phyloP scores from a whole-genome alignment of 768 basidiomycete genomes.

The Amanita brunnescens region DNA sequence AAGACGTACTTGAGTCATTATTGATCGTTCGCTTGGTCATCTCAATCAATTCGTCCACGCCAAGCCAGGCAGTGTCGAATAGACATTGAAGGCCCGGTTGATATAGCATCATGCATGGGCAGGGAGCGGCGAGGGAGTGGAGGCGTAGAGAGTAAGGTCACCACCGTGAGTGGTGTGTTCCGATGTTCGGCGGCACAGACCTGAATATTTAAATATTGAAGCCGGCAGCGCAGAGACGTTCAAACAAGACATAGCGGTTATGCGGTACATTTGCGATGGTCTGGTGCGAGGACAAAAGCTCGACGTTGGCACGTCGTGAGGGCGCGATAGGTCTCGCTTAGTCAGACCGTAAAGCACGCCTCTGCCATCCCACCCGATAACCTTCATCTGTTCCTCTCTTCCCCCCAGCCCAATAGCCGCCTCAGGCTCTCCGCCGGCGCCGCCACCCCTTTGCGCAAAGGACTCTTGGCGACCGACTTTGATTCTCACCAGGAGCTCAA shows the following conservation, averaged over 20 bases:
- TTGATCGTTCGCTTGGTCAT: too few relatives aligned
- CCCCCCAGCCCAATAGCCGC: slow-evolving; percentile 67
- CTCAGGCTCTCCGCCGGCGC: slow-evolving; percentile 27
- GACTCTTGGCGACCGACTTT: slow-evolving; percentile 83
- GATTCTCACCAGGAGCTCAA: slow-evolving; percentile 91
- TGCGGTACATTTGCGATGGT: slow-evolving; percentile 18
- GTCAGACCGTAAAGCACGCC: slow-evolving; percentile 18
- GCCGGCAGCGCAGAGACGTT: slow-evolving; percentile 37
- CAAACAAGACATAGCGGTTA: slow-evolving; percentile 33
- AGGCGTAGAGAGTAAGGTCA: too few relatives aligned
- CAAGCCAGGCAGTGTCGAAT: too few relatives aligned
- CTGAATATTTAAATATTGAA: slow-evolving; percentile 46
- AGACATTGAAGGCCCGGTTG: too few relatives aligned
- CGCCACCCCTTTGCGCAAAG: slow-evolving; percentile 50
- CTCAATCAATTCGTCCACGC: too few relatives aligned
- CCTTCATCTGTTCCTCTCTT: slow-evolving; percentile 51
- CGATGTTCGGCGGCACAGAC: slow-evolving; percentile 14
- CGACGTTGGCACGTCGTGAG: slow-evolving; percentile 24
- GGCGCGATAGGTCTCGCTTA: slow-evolving; percentile 21
- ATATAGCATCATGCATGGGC: too few relatives aligned
- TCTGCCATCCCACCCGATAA: slow-evolving; percentile 21
- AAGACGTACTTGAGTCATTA: too few relatives aligned
- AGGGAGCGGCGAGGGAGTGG: too few relatives aligned
- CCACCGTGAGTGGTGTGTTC: too few relatives aligned
- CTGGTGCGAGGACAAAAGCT: slow-evolving; percentile 21